Base-by-base conservation (phyloP, 78 protist genomes). In the Protostelium mycophagum region DNA sequence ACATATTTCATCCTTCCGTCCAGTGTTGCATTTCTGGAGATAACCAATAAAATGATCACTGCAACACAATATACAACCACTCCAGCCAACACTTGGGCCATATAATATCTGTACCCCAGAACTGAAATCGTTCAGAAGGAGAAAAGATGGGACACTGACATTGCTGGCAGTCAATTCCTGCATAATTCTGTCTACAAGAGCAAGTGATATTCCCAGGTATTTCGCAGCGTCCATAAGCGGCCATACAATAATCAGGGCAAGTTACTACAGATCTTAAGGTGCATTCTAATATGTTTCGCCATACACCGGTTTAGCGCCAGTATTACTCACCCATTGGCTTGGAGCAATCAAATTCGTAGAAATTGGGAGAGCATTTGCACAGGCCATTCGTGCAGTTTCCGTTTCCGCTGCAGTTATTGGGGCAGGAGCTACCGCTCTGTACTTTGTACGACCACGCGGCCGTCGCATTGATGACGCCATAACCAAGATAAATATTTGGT, bases 401-500 rank as follows among this genome's bases (percentile, higher is more conserved):
- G 73, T 51, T 5, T 51, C 73, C 73, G 16, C 73, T 51, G 16
- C 73, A 51, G 16, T 51, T 51, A 16, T 51, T 51, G 73, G 73
- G 73, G 16, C 73, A 51, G 73, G 16, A 51, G 73, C 31, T 25
- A 16, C 31, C 73, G 31, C 31, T 25, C 5, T 5, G 73, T 5
- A 88, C 88, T 36, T 36, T 37, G 88, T 86, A 92, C 0, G 85
- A 31, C 29, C 85, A 83, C 1, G 95, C 95, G 10, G 25, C 34
- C 36, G 37, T 34, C 37, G 89, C 86, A 73, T 88, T 73, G 36
- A 88, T 35, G 25, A 63, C 29, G 5, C 95, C 95, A 83, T 34
- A 92, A n/a, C 95, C 95, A 36, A 34, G 1, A 36, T 36, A 37
- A 5, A n/a, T n/a, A 35, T 63, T 39, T 35, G 92, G 92, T n/a